phyloP scores from a whole-genome alignment of 306 rosid species.

The Lablab purpureus region DNA sequence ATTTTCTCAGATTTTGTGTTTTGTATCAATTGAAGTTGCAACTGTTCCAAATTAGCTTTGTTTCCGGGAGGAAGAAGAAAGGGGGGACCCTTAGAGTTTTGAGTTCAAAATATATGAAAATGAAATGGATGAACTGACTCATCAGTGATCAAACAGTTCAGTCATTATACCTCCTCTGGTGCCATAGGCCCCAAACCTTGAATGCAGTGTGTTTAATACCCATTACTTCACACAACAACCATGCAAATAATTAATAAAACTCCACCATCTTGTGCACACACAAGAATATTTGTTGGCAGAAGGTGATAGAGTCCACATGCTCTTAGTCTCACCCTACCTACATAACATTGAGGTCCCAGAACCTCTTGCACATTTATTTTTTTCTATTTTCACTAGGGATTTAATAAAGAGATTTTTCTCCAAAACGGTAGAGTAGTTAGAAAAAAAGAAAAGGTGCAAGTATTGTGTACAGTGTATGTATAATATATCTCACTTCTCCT shows the following conservation, averaged over 20 bases:
- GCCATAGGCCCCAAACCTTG: slow-evolving; percentile 56
- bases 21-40: neutral
- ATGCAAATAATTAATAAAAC: slow-evolving; percentile 56
- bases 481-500: neutral
- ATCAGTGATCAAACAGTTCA: slow-evolving; percentile 35
- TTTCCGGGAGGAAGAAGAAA: neutral
- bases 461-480: slow-evolving; percentile 1
- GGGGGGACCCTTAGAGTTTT: neutral
- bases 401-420: slow-evolving; percentile 4
- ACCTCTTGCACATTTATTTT: neutral
- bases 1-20: neutral
- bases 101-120: slow-evolving; percentile 44
- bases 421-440: slow-evolving; percentile 29
- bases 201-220: slow-evolving; percentile 71
- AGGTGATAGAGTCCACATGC: slow-evolving; percentile 40
- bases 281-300: slow-evolving; percentile 61
- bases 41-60: neutral
- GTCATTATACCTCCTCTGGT: slow-evolving; percentile 38
- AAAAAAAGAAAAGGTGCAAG: neutral
- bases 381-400: neutral
- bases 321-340: slow-evolving; percentile 40
- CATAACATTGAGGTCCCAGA: slow-evolving; percentile 32
- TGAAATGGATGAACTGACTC: slow-evolving; percentile 34
- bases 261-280: slow-evolving; percentile 14
- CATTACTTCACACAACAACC: slow-evolving; percentile 82